These are phyloP conservation scores for Orbilia oligospora DNA, from an alignment of 2,329 filamentous ascomycete genomes.

Conservation along the genomic window DNA sequence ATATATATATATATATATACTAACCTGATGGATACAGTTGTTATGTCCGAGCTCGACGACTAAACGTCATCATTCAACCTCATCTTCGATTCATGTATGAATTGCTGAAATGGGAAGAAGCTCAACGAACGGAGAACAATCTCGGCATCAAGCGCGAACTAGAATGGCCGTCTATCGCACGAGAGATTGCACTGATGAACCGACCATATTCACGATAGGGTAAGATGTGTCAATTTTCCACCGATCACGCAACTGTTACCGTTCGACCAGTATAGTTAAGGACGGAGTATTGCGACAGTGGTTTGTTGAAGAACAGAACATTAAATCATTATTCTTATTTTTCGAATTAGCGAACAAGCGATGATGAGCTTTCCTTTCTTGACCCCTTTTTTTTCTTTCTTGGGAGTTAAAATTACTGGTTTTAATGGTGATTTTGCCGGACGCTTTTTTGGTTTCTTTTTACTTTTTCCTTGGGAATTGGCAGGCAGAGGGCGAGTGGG, in stretches of 20 bases:
- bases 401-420: conserved; percentile 18
- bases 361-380: conserved; percentile 14
- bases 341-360: conserved; percentile 25
- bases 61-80: conserved; percentile 98
- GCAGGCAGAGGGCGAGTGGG: conserved; percentile 7
- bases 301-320: conserved; percentile 33
- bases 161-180: conserved; percentile 89
- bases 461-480: conserved; percentile 4
- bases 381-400: background rate
- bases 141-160: conserved; percentile 79
- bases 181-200: conserved; percentile 96
- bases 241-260: conserved; percentile 11
- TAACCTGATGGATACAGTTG: conserved; percentile 72
- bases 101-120: conserved; percentile 94
- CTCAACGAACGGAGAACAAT: conserved; percentile 73
- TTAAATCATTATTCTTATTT: conserved; percentile 16
- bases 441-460: conserved; percentile 32
- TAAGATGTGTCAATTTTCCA: conserved; percentile 5
- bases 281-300: background rate
- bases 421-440: conserved; percentile 11
- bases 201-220: conserved; percentile 83
- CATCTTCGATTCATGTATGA: conserved; percentile 96
- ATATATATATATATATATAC: background rate
- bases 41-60: conserved; percentile 88
- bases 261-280: conserved; percentile 24